Evolutionary conservation across 2,329 filamentous ascomycete genomes (phyloP).

Genomic region (Diaporthe ampelina): DNA sequence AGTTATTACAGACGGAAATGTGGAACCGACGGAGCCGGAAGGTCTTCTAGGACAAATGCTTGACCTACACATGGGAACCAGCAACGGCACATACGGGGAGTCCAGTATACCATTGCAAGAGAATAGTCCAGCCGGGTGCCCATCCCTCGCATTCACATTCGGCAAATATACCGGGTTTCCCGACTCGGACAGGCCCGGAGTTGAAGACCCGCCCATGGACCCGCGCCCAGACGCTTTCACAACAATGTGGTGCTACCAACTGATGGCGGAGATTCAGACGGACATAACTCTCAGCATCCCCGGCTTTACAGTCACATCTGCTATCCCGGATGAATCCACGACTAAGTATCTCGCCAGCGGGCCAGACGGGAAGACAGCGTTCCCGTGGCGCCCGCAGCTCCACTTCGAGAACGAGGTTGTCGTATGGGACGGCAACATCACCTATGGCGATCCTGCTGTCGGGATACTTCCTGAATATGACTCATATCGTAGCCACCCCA

Average conservation of each 20-base stretch:
- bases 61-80: background rate
- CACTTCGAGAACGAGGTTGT: background rate
- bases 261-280: constrained; percentile 7
- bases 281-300: background rate
- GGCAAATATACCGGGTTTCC: too few relatives aligned
- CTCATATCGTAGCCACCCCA: too few relatives aligned
- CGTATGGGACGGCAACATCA: background rate
- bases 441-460: too few relatives aligned
- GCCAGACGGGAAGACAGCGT: background rate
- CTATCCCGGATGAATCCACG: background rate
- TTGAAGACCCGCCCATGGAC: too few relatives aligned
- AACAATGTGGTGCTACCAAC: constrained; percentile 12
- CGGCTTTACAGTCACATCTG: background rate
- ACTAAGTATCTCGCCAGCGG: background rate
- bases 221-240: background rate
- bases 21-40: too few relatives aligned
- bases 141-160: constrained; percentile 2
- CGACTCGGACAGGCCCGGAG: too few relatives aligned
- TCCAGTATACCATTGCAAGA: background rate
- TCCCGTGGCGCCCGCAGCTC: constrained; percentile 9
- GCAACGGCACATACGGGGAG: background rate
- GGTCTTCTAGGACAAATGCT: background rate
- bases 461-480: too few relatives aligned
- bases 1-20: too few relatives aligned
- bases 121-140: background rate